Percentiles rank a stretch among this genome's conserved stretches.
These are phyloP conservation scores for Niveomyces coronatus DNA, from an alignment of 2,329 filamentous ascomycete genomes.

Conservation along the genomic window DNA sequence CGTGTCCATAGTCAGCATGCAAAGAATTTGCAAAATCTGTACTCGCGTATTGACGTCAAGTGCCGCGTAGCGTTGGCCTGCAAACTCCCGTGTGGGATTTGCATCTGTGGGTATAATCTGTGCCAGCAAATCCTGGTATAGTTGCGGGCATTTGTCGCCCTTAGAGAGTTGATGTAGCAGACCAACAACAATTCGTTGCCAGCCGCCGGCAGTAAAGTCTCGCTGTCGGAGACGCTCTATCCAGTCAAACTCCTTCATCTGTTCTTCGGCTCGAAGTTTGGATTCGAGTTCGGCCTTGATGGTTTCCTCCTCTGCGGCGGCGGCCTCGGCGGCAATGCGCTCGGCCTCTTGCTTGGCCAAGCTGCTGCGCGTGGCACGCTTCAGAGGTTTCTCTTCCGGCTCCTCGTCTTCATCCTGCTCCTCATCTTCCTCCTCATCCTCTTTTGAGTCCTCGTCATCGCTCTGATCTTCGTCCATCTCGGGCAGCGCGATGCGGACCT, in stretches of 20 bases:
- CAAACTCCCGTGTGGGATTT: conserved; percentile 66
- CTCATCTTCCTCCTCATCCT: conserved; percentile 48
- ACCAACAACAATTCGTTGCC: conserved; percentile 83
- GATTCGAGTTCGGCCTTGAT: conserved; percentile 37
- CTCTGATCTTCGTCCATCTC: conserved; percentile 63
- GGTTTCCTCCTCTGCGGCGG: conserved; percentile 40
- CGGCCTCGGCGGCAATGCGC: conserved; percentile 49
- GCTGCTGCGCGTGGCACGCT: conserved; percentile 75
- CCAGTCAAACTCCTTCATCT: conserved; percentile 70
- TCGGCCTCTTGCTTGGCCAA: conserved; percentile 72
- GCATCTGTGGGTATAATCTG: conserved; percentile 70
- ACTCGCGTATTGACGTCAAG: conserved; percentile 79
- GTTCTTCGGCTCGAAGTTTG: conserved; percentile 63
- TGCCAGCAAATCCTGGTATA: conserved; percentile 69
- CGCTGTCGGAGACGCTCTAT: conserved; percentile 72
- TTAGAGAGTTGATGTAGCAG: conserved; percentile 77
- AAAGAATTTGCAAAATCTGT: conserved; percentile 72
- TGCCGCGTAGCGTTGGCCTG: conserved; percentile 58
- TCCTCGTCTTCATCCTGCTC: conserved; percentile 51
- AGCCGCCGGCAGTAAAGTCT: conserved; percentile 79
- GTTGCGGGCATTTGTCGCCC: conserved; percentile 55
- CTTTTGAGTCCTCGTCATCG: conserved; percentile 50
- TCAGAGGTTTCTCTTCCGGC: conserved; percentile 54
- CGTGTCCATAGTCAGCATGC: conserved; percentile 76
- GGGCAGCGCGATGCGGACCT: conserved; percentile 68